Evolutionary conservation across 805 yeast genomes (phyloP), one percentile per base, ranked within the genome.

Genomic region (Jamesozyma jinghongensis): DNA sequence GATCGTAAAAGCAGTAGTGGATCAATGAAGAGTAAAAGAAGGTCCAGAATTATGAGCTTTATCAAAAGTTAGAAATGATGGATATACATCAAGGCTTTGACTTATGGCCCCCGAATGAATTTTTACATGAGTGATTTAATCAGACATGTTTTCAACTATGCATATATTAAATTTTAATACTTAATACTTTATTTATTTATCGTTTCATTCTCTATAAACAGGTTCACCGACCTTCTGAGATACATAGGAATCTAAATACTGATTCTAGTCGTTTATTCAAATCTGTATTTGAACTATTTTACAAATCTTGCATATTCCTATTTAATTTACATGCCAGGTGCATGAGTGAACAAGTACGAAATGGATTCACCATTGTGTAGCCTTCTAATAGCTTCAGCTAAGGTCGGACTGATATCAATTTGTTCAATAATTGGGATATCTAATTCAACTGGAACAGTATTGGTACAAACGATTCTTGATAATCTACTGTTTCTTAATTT

Each of bases 281-380:
- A 30, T 30, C 7, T 14, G 20, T 10, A 6, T 18, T 17, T 6
- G 18, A 18, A 32, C 35, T 32, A 32, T 18, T 32, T 17, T 32
- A 18, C 35, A 32, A 18, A 12, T 12, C 20, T 19, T 14, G 26
- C 26, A 22, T 22, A 6, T 22, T 11, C 25, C 19, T 38, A 25
- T 33, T 16, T 16, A 10, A 3, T 16, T 45, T 47, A 58, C 32
- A 56, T 51, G 16, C 57, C 59, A 16, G 63, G 63, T 30, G 59
- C 61, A 48, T 58, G 53, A 22, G 52, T 80, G 65, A 84, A 84
- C 48, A 84, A 68, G 63, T 80, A 84, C 10, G 87, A 80, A 43
- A 84, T 79, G 63, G 88, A 80, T 67, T 90, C 98, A 54, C 98
- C 98, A 57, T 92, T 90, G 62, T 90, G 98, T 51, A 90, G 70